Evolutionary conservation across 2,329 filamentous ascomycete species (phyloP).

Genomic region (Talaromyces sp.): DNA sequence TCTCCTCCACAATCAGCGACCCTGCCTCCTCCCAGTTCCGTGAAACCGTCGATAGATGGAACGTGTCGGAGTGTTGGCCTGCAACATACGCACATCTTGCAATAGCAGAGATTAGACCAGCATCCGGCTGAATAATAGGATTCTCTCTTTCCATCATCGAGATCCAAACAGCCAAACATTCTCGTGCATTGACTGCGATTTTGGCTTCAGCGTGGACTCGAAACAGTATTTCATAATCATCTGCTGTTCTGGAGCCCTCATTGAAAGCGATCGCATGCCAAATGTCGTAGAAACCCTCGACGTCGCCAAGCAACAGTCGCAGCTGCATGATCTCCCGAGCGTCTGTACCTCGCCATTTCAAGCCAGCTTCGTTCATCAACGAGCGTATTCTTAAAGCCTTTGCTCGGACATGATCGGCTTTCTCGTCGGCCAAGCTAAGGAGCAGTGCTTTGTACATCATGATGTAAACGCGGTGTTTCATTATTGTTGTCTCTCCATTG

Average conservation of each 20-base stretch:
- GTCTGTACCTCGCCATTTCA: background rate
- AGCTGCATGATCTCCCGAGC: slow-evolving; percentile 25
- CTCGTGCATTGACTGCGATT: slow-evolving; percentile 44
- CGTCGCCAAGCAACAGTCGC: slow-evolving; percentile 45
- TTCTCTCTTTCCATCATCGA: slow-evolving; percentile 58
- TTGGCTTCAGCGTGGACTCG: slow-evolving; percentile 45
- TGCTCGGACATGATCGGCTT: background rate
- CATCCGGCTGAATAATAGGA: slow-evolving; percentile 47
- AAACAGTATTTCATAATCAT: slow-evolving; percentile 57
- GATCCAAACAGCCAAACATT: slow-evolving; percentile 52
- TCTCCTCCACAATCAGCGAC: slow-evolving; percentile 1
- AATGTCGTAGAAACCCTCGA: slow-evolving; percentile 57
- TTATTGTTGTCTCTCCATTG: slow-evolving; percentile 36
- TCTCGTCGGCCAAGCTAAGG: slow-evolving; percentile 24
- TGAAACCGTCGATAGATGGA: background rate
- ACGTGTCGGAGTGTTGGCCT: background rate
- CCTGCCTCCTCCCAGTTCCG: slow-evolving; percentile 1
- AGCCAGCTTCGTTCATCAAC: slow-evolving; percentile 23
- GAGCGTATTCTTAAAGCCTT: slow-evolving; percentile 25
- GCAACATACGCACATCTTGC: slow-evolving; percentile 33
- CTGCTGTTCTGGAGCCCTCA: slow-evolving; percentile 46
- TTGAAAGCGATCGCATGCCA: slow-evolving; percentile 57
- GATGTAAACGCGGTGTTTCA: slow-evolving; percentile 48
- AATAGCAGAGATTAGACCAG: slow-evolving; percentile 35
- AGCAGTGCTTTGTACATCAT: slow-evolving; percentile 38